A percentile compares a stretch with the other conserved stretches of the same genome.
These are phyloP conservation scores for Diplodia corticola DNA, from an alignment of 2,329 filamentous ascomycete genomes.

Conservation along the genomic window DNA sequence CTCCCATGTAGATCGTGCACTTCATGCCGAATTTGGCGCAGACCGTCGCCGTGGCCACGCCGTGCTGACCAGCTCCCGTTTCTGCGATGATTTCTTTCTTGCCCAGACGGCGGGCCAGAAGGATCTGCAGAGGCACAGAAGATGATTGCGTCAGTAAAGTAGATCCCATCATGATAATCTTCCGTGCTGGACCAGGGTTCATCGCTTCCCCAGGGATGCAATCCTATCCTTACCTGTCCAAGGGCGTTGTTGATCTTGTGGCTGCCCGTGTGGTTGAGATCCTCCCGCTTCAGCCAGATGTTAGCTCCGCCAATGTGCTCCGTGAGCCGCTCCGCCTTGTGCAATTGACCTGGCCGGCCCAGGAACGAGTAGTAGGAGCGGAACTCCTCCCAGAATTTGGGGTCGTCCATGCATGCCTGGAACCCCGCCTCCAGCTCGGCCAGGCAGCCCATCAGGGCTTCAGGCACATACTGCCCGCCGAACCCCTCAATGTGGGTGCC, in stretches of 20 bases:
- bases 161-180: not conserved
- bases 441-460: constrained; percentile 96
- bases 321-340: constrained; percentile 84
- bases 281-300: constrained; percentile 97
- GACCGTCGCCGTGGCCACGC: constrained; percentile 94
- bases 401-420: constrained; percentile 80
- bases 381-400: constrained; percentile 95
- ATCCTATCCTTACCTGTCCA: constrained; percentile 62
- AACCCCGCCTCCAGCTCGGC: constrained; percentile 89
- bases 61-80: constrained; percentile 95
- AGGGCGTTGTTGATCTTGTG: constrained; percentile 99
- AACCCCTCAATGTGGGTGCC: constrained; percentile 70
- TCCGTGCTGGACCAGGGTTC: not conserved
- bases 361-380: constrained; percentile 96
- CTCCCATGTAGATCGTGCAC: constrained; percentile 97
- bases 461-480: constrained; percentile 94
- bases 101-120: constrained; percentile 80
- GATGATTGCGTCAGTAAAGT: too few relatives aligned
- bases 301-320: constrained; percentile 87
- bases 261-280: constrained; percentile 94
- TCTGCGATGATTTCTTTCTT: constrained; percentile 98
- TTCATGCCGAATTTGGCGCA: constrained; percentile 98
- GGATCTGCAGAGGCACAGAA: constrained; percentile 42
- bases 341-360: constrained; percentile 87
- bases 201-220: too few relatives aligned